These are phyloP conservation scores for Pseudogymnoascus sp. DNA, from an alignment of 2,329 filamentous ascomycete species.

Conservation along the genomic window DNA sequence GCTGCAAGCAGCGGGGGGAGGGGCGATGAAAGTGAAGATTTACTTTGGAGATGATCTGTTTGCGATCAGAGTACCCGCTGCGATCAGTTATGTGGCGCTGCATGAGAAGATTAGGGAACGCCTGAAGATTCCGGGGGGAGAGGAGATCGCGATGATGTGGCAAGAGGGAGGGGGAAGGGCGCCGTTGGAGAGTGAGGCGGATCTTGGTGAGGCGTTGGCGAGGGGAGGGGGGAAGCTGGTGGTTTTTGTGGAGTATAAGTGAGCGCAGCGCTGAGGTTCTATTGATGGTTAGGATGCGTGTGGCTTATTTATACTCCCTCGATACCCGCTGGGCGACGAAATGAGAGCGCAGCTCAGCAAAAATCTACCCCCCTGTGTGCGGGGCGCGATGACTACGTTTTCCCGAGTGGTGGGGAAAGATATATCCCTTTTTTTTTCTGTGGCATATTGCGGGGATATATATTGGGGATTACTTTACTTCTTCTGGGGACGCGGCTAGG, in stretches of 20 bases:
- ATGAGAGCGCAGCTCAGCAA: neutral
- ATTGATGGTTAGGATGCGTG: too few relatives aligned
- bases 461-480: neutral
- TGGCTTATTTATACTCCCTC: neutral
- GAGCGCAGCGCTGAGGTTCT: too few relatives aligned
- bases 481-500: neutral
- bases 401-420: neutral
- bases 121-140: conserved; percentile 59
- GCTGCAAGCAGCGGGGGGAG: conserved; percentile 35
- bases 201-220: neutral
- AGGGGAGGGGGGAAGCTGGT: neutral
- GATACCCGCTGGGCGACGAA: neutral
- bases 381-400: neutral
- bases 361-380: neutral
- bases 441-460: neutral
- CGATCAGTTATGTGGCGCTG: conserved; percentile 69
- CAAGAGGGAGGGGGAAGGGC: conserved; percentile 54
- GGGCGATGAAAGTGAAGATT: conserved; percentile 83
- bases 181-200: neutral
- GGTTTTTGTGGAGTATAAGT: neutral
- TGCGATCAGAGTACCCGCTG: conserved; percentile 76
- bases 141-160: conserved; percentile 74
- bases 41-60: conserved; percentile 89
- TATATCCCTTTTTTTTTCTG: neutral
- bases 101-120: conserved; percentile 79